A percentile compares a stretch with the other conserved stretches of the same genome.
Conservation (phyloP, 768 basidiomycete genomes). For the Auricularia auricula-judae region DNA sequence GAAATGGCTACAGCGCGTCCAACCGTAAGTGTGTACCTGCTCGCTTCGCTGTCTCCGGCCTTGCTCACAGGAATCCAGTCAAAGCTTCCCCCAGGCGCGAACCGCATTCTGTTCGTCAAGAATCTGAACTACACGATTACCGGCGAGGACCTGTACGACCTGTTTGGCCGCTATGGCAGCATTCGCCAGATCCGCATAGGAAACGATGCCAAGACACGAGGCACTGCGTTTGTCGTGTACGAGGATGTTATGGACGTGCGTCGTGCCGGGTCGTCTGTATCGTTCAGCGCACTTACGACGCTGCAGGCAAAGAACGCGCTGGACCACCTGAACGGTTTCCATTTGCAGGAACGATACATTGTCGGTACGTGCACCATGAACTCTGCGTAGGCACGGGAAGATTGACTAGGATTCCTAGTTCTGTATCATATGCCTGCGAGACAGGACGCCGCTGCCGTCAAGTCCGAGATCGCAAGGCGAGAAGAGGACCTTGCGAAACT, state of each 20-base stretch:
- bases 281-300: slow-evolving; percentile 1
- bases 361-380: slow-evolving; percentile 37
- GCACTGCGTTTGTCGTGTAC: slow-evolving; percentile 94
- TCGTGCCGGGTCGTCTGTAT: slow-evolving; percentile 6
- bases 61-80: slow-evolving; percentile 31
- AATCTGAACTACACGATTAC: slow-evolving; percentile 88
- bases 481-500: slow-evolving; percentile 83
- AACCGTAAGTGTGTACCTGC: too few relatives aligned
- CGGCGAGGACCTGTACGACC: slow-evolving; percentile 89
- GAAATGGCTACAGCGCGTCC: too few relatives aligned
- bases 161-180: slow-evolving; percentile 95
- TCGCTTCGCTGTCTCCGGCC: too few relatives aligned
- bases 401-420: slow-evolving; percentile 29
- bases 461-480: slow-evolving; percentile 81
- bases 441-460: slow-evolving; percentile 86
- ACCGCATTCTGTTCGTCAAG: slow-evolving; percentile 87
- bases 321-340: slow-evolving; percentile 95
- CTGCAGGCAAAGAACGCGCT: slow-evolving; percentile 88
- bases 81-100: slow-evolving; percentile 85
- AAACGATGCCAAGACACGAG: slow-evolving; percentile 83
- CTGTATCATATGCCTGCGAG: slow-evolving; percentile 97
- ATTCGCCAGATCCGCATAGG: slow-evolving; percentile 94
- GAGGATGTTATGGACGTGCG: slow-evolving; percentile 93
- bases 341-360: slow-evolving; percentile 95
- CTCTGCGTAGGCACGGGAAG: background rate